phyloP scores from a whole-genome alignment of 2,329 filamentous ascomycete species.

The Chalaropsis ovoidea region DNA sequence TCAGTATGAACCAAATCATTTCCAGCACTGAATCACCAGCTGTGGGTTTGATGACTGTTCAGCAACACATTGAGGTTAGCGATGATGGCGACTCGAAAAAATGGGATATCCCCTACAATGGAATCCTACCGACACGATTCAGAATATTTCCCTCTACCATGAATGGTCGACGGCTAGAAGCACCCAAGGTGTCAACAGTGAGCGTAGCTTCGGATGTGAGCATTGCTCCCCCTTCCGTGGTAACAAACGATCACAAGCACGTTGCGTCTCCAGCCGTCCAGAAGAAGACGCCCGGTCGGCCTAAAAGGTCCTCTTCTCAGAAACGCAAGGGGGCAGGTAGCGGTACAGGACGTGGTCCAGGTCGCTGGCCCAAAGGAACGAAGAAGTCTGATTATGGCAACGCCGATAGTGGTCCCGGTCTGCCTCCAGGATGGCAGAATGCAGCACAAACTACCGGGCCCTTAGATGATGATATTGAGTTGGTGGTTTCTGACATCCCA shows the following conservation, averaged over 20 bases:
- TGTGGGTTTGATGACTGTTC: conserved; percentile 18
- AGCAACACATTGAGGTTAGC: conserved; percentile 31
- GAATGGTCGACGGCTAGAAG: conserved; percentile 40
- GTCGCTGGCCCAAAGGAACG: conserved; percentile 57
- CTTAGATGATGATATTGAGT: neutral
- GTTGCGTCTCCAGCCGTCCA: conserved; percentile 32
- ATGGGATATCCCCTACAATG: conserved; percentile 42
- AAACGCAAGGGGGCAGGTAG: conserved; percentile 32
- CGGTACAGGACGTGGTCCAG: conserved; percentile 54
- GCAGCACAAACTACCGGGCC: neutral
- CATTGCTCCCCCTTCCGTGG: neutral
- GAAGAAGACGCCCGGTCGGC: conserved; percentile 30
- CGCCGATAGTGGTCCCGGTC: conserved; percentile 53
- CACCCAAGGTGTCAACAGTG: conserved; percentile 29
- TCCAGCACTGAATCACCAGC: conserved; percentile 17
- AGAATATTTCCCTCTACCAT: conserved; percentile 64
- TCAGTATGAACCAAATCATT: conserved; percentile 11
- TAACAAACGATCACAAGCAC: conserved; percentile 32
- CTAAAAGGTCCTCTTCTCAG: conserved; percentile 21
- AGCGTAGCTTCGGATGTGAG: neutral
- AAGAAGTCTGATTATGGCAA: conserved; percentile 60
- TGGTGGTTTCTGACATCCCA: neutral
- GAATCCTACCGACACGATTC: conserved; percentile 61
- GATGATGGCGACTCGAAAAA: conserved; percentile 28
- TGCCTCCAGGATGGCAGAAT: conserved; percentile 46